Percentiles rank a stretch among this genome's conserved stretches.
Conservation (phyloP, 352 stramenopile genomes). For the Phytophthora podocarpi region DNA sequence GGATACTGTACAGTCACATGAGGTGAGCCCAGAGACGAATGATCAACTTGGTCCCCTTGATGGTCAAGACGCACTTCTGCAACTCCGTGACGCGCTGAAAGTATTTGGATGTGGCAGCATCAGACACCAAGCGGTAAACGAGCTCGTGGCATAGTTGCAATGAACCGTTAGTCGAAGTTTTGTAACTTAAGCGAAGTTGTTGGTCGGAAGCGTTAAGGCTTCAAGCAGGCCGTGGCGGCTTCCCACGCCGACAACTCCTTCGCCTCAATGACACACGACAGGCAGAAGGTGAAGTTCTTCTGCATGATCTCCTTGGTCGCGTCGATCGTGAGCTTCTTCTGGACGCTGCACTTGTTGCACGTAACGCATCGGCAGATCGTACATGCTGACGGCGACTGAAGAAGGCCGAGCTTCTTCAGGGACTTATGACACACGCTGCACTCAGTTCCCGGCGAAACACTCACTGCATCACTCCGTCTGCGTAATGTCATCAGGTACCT, state of each 20-base stretch:
- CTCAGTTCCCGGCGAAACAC: constrained; percentile 2
- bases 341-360: constrained; percentile 56
- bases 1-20: no score
- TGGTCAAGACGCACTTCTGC: no score
- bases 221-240: constrained; percentile 42
- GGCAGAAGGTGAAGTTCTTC: constrained; percentile 62
- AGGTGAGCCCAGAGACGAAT: no score
- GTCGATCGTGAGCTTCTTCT: constrained; percentile 51
- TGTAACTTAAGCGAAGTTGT: no score
- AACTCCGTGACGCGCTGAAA: no score
- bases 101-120: no score
- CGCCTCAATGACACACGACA: constrained; percentile 54
- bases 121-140: no score
- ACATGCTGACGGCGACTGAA: constrained; percentile 28
- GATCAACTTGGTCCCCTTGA: no score
- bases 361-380: constrained; percentile 37
- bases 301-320: constrained; percentile 45
- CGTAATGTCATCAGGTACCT: constrained; percentile 50
- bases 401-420: constrained; percentile 32
- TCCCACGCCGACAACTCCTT: constrained; percentile 50
- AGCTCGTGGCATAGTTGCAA: no score
- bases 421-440: constrained; percentile 42
- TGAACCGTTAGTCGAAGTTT: constrained; percentile 14
- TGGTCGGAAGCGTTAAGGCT: no score
- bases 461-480: constrained; percentile 22